phyloP scores from a whole-genome alignment of 306 rosid species.

The Crotalaria pallida region DNA sequence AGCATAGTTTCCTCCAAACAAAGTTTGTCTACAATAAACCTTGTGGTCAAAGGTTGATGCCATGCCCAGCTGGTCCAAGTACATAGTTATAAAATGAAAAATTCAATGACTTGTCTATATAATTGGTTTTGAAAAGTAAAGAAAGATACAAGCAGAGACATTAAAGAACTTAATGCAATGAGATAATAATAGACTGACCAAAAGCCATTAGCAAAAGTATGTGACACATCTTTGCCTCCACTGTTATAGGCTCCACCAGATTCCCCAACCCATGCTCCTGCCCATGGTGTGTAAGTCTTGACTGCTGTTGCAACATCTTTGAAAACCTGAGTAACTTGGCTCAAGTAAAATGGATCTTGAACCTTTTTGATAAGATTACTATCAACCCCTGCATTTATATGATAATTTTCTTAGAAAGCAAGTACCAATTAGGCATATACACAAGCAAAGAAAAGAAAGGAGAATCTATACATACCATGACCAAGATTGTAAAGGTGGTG shows the following conservation, averaged over 20 bases:
- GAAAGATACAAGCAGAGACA: too few species aligned
- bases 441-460: too few species aligned
- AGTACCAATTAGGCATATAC: too few species aligned
- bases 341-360: too few species aligned
- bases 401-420: too few species aligned
- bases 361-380: too few species aligned
- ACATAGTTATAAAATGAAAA: constrained; percentile 22
- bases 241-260: constrained; percentile 58
- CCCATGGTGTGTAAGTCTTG: constrained; percentile 21
- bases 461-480: too few species aligned
- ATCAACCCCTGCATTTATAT: too few species aligned
- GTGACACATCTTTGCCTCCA: constrained; percentile 48
- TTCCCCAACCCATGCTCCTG: constrained; percentile 51
- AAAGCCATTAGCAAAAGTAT: constrained; percentile 47
- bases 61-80: constrained; percentile 22
- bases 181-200: constrained; percentile 30
- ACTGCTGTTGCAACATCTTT: constrained; percentile 1
- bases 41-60: constrained; percentile 35
- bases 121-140: too few species aligned
- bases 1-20: constrained; percentile 55
- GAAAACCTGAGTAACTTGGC: neutral
- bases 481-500: too few species aligned
- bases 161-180: neutral
- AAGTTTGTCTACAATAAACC: constrained; percentile 46
- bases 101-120: neutral